These are phyloP conservation scores for Aegle marmelos DNA, from an alignment of 345 rosid genomes.

Conservation along the genomic window DNA sequence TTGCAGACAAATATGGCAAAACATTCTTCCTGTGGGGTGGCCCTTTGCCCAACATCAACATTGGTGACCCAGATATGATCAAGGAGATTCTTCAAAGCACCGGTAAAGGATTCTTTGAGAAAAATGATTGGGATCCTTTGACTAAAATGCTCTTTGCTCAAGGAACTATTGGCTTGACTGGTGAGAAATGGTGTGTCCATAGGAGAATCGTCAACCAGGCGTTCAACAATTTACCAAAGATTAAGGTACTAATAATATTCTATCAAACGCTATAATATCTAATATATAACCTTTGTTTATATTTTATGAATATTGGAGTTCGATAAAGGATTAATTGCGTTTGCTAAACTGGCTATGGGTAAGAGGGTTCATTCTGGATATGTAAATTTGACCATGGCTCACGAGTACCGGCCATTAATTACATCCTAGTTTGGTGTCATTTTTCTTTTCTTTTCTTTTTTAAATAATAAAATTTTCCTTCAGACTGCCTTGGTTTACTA, in stretches of 20 bases:
- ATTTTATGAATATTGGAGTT: too few relatives aligned
- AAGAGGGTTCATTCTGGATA: too few relatives aligned
- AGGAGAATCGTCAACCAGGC: background rate
- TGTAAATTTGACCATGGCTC: too few relatives aligned
- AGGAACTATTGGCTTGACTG: background rate
- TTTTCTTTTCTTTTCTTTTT: too few relatives aligned
- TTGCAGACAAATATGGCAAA: background rate
- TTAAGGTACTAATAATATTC: background rate
- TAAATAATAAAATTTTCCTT: too few relatives aligned
- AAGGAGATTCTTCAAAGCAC: background rate
- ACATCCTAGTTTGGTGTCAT: too few relatives aligned
- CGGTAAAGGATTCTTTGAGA: background rate
- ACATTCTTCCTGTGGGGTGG: background rate
- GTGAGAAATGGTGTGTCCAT: background rate
- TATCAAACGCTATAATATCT: background rate
- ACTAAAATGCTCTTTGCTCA: background rate
- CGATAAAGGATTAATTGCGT: too few relatives aligned
- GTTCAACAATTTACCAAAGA: background rate
- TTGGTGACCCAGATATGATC: background rate
- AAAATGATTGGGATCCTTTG: background rate
- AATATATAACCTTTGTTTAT: too few relatives aligned
- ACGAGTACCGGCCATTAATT: too few relatives aligned
- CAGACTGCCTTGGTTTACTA: too few relatives aligned
- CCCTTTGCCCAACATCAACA: background rate
- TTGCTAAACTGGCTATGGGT: too few relatives aligned